Percentiles rank a stretch among this genome's conserved stretches.
Conservation (phyloP, 2,329 filamentous ascomycete genomes). For the Volutella citrinella region DNA sequence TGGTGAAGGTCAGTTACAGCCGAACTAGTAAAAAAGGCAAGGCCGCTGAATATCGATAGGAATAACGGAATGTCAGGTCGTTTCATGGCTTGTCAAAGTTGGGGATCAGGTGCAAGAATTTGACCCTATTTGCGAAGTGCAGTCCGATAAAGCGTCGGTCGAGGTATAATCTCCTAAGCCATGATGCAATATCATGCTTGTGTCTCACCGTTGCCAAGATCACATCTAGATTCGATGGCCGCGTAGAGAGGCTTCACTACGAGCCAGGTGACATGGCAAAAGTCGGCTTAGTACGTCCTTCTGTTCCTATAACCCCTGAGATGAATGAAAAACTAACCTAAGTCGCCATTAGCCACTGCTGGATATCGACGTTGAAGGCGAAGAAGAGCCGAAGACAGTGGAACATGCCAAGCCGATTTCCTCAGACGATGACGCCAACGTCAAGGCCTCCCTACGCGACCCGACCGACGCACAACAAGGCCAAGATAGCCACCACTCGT, state of each 20-base stretch:
- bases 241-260: constrained; percentile 5
- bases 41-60: neutral
- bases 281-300: constrained; percentile 6
- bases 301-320: neutral
- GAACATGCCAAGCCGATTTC: no score
- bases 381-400: neutral
- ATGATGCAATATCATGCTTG: no score
- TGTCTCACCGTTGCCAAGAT: constrained; percentile 3
- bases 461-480: no score
- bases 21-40: no score
- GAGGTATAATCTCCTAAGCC: constrained; percentile 6
- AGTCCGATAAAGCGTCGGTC: constrained; percentile 13
- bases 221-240: constrained; percentile 8
- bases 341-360: constrained; percentile 2
- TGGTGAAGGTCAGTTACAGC: constrained; percentile 9
- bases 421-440: no score
- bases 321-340: neutral
- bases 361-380: constrained; percentile 5
- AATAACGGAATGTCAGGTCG: constrained; percentile 12
- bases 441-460: no score
- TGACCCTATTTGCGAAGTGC: constrained; percentile 12
- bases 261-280: constrained; percentile 4
- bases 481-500: neutral
- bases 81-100: constrained; percentile 7
- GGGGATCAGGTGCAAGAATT: constrained; percentile 9